These are phyloP conservation scores for Quercus cerris DNA, from an alignment of 306 rosid species.

Conservation along the genomic window DNA sequence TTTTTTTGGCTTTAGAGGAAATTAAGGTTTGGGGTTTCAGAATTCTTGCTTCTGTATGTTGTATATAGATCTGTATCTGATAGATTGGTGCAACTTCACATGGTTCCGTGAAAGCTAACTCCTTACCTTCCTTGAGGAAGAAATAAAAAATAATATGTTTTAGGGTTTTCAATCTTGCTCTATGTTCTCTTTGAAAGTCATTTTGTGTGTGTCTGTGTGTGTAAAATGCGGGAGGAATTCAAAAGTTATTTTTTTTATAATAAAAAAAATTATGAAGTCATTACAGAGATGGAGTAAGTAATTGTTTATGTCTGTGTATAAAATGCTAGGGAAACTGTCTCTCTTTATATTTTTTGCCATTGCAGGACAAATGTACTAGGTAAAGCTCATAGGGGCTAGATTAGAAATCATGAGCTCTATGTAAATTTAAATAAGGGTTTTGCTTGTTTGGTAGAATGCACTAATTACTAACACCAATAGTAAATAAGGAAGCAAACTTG, in stretches of 20 bases:
- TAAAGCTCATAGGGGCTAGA: not conserved
- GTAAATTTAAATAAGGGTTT: not conserved
- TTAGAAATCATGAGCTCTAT: not conserved
- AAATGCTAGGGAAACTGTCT: not conserved
- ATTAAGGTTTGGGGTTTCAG: not conserved
- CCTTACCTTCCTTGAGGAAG: not conserved
- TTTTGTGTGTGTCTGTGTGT: not conserved
- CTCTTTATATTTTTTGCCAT: not conserved
- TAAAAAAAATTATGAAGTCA: not conserved
- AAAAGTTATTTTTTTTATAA: not conserved
- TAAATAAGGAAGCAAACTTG: not conserved
- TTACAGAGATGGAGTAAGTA: not conserved
- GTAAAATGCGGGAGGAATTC: not conserved
- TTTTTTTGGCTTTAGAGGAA: not conserved
- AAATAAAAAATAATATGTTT: slow-evolving; percentile 2
- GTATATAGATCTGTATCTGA: not conserved
- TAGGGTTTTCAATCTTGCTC: not conserved
- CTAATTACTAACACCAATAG: not conserved
- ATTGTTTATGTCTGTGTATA: not conserved
- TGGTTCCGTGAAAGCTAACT: not conserved
- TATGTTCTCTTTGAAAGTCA: not conserved
- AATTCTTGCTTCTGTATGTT: not conserved
- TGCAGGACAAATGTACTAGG: not conserved
- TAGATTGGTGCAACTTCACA: not conserved
- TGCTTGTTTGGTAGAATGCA: not conserved